Evolutionary conservation across 176 grass and related monocot genomes (phyloP).

Genomic region (Aegilops tauschii): DNA sequence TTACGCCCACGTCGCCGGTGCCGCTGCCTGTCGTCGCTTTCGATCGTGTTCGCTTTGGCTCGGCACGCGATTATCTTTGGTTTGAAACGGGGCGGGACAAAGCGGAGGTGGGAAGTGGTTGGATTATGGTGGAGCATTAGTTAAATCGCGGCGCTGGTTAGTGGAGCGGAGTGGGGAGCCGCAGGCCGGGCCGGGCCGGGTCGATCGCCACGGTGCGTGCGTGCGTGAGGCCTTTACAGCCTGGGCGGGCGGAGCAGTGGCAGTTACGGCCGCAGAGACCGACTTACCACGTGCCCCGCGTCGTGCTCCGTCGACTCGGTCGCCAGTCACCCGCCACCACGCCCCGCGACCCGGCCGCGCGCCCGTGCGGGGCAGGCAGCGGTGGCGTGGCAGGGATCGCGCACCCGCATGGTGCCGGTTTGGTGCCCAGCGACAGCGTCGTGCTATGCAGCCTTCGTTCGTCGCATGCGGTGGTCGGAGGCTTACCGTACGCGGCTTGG

Average conservation of each 20-base stretch:
- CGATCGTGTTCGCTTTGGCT: not conserved
- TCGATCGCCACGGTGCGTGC: not conserved
- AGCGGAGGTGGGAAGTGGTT: conserved; percentile 25
- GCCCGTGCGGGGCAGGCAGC: not conserved
- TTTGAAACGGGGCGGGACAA: conserved; percentile 6
- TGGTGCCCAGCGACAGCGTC: not conserved
- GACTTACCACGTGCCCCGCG: conserved; percentile 4
- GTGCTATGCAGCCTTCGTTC: not conserved
- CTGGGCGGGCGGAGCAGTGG: not conserved
- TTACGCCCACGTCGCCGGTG: conserved; percentile 18
- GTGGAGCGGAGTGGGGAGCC: conserved; percentile 29
- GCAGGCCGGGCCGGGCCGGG: not conserved
- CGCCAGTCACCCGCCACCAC: not conserved
- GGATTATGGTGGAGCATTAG: conserved; percentile 32
- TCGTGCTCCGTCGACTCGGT: not conserved
- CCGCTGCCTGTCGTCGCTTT: not conserved
- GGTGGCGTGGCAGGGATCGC: not conserved
- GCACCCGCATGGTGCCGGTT: not conserved
- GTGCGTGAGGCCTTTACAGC: not conserved
- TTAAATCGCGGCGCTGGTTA: conserved; percentile 13
- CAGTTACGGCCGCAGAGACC: not conserved
- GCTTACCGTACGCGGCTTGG: too few species aligned
- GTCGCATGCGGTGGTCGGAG: not conserved
- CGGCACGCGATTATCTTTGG: not conserved
- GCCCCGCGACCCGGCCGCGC: not conserved